Conservation (phyloP, 2,329 filamentous ascomycete species). For the Epichloe bromicola region DNA sequence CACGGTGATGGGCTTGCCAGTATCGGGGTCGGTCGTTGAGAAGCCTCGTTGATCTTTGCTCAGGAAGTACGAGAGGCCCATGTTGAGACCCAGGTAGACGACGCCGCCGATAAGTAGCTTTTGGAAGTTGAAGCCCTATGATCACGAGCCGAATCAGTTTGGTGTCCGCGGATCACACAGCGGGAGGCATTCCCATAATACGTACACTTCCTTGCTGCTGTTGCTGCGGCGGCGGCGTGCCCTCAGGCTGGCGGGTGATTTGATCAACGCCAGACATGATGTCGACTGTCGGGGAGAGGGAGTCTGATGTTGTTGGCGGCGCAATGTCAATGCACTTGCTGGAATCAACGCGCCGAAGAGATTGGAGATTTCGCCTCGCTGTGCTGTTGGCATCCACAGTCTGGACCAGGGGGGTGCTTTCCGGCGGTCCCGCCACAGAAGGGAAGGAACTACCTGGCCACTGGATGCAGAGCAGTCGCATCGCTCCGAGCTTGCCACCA, state of each 20-base stretch:
- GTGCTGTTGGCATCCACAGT: not conserved
- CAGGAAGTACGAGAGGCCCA: conserved; percentile 40
- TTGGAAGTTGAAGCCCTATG: conserved; percentile 25
- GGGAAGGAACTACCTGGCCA: not conserved
- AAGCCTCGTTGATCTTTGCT: conserved; percentile 34
- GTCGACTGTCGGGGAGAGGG: not conserved
- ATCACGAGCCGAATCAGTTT: not conserved
- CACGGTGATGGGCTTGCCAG: conserved; percentile 39
- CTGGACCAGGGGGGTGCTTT: too few species aligned
- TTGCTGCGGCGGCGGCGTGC: conserved; percentile 9
- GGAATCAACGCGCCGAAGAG: not conserved
- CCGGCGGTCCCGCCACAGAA: not conserved
- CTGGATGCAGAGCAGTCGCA: too few species aligned
- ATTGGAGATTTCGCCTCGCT: not conserved
- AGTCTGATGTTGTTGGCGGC: not conserved
- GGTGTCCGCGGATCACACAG: not conserved
- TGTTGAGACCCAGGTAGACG: conserved; percentile 47
- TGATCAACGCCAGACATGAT: conserved; percentile 2
- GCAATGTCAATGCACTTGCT: not conserved
- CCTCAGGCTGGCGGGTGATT: conserved; percentile 9
- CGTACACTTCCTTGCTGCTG: conserved; percentile 13
- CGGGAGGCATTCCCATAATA: not conserved
- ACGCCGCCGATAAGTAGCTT: conserved; percentile 39
- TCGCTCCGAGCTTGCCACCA: too few species aligned
- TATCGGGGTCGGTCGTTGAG: conserved; percentile 32